Percentiles rank a stretch among this genome's conserved stretches.
phyloP scores from a whole-genome alignment of 192 early-diverging fungal species.

The Coemansia sp. region DNA sequence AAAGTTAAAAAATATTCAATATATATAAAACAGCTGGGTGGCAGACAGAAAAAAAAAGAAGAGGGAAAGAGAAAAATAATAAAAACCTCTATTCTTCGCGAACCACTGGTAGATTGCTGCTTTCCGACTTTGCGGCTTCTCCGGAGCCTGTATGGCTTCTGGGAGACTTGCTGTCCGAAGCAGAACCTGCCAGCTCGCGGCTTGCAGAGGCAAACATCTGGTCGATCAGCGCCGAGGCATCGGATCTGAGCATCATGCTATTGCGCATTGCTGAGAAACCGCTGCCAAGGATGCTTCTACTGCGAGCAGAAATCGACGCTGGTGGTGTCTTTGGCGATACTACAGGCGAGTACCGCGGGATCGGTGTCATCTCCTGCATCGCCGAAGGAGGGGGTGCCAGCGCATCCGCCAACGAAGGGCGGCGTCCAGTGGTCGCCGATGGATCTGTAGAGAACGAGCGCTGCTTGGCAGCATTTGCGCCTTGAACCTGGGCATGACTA shows the following conservation, averaged over 20 bases:
- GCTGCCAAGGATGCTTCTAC: constrained; percentile 11
- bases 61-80: not conserved
- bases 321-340: constrained; percentile 31
- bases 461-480: constrained; percentile 17
- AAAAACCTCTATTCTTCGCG: constrained; percentile 34
- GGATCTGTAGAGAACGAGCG: constrained; percentile 51
- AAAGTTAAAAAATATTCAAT: no score
- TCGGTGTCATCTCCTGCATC: constrained; percentile 28
- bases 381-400: constrained; percentile 47
- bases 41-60: not conserved
- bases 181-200: constrained; percentile 25
- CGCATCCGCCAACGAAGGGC: constrained; percentile 52
- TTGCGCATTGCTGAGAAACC: constrained; percentile 26
- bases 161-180: not conserved
- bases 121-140: not conserved
- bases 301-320: constrained; percentile 16
- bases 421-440: constrained; percentile 26
- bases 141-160: not conserved
- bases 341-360: constrained; percentile 18
- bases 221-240: constrained; percentile 49
- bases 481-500: constrained; percentile 21
- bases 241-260: constrained; percentile 48
- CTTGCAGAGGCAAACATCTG: constrained; percentile 59
- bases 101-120: constrained; percentile 26
- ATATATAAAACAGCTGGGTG: no score